Base-by-base conservation (phyloP, 2,329 filamentous ascomycete species). In the Aulographum hederae region DNA sequence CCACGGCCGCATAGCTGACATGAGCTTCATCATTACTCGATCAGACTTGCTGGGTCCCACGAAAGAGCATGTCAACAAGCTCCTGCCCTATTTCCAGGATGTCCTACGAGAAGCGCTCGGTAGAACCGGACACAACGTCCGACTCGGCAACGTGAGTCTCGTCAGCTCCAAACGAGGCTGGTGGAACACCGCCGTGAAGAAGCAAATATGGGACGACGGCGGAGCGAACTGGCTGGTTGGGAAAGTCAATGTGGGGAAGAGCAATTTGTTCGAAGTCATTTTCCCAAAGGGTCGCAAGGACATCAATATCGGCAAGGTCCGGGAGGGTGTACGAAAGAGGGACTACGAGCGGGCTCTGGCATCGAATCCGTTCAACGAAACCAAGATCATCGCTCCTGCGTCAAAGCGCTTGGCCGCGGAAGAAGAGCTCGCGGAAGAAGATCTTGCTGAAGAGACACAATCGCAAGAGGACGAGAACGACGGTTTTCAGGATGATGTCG, bases 201-300 rank as follows among this genome's bases (percentile, higher is more conserved):
- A 93, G 42, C 76, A 85, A 30, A 84, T 98, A 29, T 85, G 73
- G 66, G 58, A 73, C 27, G 69, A 80, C 30, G 84, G 82, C 3
- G 86, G 86, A 4, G 89, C 75, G 12, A 76, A 79, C 12, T 98
- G 89, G 86, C 75, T 98, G 63, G 78, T 98, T 3, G 89, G 89
- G n/a, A 95, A 93, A 53, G 82, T 84, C 39, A 98, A 98, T 47
- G 91, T 95, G 2, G 91, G 89, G 16, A 98, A 98, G 56, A 95
- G 86, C 43, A 77, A 78, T 46, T 66, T 98, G 2, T 92, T 95
- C 37, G 75, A 89, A 42, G 69, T 73, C 4, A 72, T 94, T 5
- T 93, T 85, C 45, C 86, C 91, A 3, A 75, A 86, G 78, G 61
- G 44, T 32, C 52, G 45, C 42, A 57, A 46, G 16, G 44, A 55